phyloP scores from a whole-genome alignment of 345 rosid genomes.

The Eucalyptus sideroxylon region DNA sequence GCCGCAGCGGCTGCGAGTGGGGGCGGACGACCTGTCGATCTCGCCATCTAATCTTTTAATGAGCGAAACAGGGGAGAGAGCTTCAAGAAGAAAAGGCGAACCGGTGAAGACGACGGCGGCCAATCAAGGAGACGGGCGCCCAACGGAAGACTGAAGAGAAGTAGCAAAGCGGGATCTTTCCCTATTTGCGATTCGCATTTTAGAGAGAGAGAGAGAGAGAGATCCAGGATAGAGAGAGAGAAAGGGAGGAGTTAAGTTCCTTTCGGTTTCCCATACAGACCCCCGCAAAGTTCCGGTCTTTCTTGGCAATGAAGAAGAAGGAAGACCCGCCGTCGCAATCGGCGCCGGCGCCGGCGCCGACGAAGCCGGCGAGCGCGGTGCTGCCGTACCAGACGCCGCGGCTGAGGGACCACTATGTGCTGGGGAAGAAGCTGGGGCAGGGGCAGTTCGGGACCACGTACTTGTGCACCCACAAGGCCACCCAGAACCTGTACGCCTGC shows the following conservation, averaged over 20 bases:
- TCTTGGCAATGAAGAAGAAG: background rate
- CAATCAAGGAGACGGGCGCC: background rate
- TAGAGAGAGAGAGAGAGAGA: background rate
- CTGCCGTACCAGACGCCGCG: constrained; percentile 82
- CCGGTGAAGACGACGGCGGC: background rate
- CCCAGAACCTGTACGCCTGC: constrained; percentile 50
- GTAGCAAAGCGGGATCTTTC: background rate
- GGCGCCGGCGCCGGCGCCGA: background rate
- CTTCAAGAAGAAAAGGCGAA: no score
- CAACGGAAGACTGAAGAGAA: background rate
- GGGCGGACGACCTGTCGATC: background rate
- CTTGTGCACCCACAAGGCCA: constrained; percentile 54
- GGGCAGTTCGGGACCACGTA: constrained; percentile 96
- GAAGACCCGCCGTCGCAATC: background rate
- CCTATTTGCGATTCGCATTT: background rate
- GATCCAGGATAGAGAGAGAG: background rate
- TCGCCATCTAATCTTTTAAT: background rate
- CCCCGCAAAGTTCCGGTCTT: background rate
- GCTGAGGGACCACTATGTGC: constrained; percentile 62
- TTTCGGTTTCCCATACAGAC: background rate
- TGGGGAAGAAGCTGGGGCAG: constrained; percentile 88
- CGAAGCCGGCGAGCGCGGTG: constrained; percentile 38
- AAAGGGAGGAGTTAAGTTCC: background rate
- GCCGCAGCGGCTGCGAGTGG: background rate
- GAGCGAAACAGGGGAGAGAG: background rate